A percentile compares a stretch with the other conserved stretches of the same genome.
Evolutionary conservation across 352 stramenopile genomes (phyloP).

Genomic region (Phytopythium kandeliae): DNA sequence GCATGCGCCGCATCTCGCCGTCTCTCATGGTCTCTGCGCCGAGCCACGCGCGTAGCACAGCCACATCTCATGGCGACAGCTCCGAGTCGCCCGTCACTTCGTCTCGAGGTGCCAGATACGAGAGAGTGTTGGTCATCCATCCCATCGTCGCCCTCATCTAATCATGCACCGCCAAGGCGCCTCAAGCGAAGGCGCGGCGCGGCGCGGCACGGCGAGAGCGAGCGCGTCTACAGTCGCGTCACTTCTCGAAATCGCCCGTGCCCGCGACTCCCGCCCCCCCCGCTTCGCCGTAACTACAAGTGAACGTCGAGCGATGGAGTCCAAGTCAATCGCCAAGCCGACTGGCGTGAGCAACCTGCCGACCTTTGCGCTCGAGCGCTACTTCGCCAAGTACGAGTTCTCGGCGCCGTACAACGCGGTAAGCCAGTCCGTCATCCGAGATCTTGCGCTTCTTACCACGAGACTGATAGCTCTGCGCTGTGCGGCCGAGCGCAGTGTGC

Average conservation of each 20-base stretch:
- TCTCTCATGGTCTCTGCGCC: neutral
- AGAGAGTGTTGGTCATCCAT: neutral
- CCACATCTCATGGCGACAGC: too few relatives aligned
- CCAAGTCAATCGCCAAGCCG: neutral
- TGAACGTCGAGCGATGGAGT: neutral
- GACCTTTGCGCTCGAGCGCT: slow-evolving; percentile 34
- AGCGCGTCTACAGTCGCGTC: too few relatives aligned
- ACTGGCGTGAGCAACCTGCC: slow-evolving; percentile 11
- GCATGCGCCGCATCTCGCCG: too few relatives aligned
- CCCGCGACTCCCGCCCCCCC: neutral
- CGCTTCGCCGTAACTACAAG: neutral
- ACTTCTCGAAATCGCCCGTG: neutral
- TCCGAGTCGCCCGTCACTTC: too few relatives aligned
- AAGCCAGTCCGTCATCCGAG: slow-evolving; percentile 1
- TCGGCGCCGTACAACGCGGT: slow-evolving; percentile 27
- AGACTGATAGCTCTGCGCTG: too few relatives aligned
- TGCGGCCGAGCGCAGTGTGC: neutral
- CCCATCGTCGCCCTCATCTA: neutral
- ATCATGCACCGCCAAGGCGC: too few relatives aligned
- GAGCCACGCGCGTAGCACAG: neutral
- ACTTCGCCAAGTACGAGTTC: slow-evolving; percentile 56
- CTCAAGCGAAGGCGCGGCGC: too few relatives aligned
- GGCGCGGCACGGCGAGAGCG: slow-evolving; percentile 61
- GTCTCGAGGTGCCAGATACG: neutral
- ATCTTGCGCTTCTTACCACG: too few relatives aligned